phyloP scores from a whole-genome alignment of 176 grass and related monocot genomes.

The Raddia distichophylla region DNA sequence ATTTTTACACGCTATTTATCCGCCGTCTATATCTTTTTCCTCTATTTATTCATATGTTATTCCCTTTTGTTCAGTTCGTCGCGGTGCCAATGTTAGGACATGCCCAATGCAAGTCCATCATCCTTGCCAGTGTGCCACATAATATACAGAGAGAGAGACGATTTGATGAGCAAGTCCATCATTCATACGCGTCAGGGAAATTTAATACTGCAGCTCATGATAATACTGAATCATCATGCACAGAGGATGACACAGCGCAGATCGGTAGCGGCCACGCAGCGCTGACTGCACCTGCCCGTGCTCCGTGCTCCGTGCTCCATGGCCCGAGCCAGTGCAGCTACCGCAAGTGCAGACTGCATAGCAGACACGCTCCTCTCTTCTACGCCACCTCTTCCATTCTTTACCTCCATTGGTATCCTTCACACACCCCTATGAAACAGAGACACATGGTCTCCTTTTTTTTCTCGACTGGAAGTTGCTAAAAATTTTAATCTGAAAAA shows the following conservation, averaged over 20 bases:
- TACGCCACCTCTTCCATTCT: constrained; percentile 14
- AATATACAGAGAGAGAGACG: constrained; percentile 8
- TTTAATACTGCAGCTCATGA: constrained; percentile 1
- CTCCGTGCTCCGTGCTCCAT: too few species aligned
- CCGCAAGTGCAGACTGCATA: background rate
- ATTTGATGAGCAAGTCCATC: background rate
- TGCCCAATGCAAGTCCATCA: background rate
- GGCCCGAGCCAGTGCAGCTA: background rate
- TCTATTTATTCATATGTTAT: too few species aligned
- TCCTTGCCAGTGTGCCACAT: constrained; percentile 1
- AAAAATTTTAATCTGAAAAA: too few species aligned
- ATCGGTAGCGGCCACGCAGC: too few species aligned
- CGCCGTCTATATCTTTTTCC: too few species aligned
- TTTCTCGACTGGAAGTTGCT: too few species aligned
- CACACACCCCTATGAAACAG: background rate
- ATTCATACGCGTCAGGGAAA: constrained; percentile 28
- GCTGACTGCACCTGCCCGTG: too few species aligned
- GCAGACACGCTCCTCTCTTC: constrained; percentile 43
- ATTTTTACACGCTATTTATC: too few species aligned
- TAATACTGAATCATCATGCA: background rate
- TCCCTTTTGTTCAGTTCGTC: background rate
- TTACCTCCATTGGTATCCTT: constrained; percentile 24
- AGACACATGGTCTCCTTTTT: too few species aligned
- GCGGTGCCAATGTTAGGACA: too few species aligned
- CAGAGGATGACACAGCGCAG: background rate